Conservation (phyloP, 306 rosid genomes). For the Leucaena leucocephala region DNA sequence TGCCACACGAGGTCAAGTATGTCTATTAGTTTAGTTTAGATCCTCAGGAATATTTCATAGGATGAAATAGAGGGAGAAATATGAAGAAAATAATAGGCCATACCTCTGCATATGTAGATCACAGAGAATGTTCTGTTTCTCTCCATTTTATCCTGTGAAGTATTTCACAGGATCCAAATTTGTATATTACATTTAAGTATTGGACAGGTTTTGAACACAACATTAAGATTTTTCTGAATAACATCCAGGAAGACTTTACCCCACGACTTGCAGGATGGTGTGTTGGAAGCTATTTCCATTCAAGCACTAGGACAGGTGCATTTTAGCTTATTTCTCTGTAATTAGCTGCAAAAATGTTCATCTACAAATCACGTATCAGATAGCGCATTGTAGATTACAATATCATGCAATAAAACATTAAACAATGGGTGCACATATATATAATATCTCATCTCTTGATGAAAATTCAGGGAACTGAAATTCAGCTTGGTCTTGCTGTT, state of each 20-base stretch:
- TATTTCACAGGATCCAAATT: background rate
- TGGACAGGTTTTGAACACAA: slow-evolving; percentile 21
- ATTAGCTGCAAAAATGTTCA: background rate
- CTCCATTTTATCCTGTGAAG: background rate
- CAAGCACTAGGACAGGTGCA: slow-evolving; percentile 93
- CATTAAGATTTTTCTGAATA: slow-evolving; percentile 24
- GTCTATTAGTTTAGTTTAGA: background rate
- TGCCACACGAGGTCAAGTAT: slow-evolving; percentile 75
- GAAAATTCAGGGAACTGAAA: slow-evolving; percentile 80
- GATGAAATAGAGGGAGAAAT: background rate
- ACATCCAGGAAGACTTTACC: slow-evolving; percentile 69
- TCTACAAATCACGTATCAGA: background rate
- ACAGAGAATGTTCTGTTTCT: background rate
- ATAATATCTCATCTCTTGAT: slow-evolving; percentile 25
- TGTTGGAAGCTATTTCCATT: slow-evolving; percentile 74
- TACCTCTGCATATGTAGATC: background rate
- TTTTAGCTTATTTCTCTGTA: slow-evolving; percentile 22
- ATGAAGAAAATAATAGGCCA: background rate
- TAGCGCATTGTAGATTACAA: no score
- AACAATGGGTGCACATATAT: background rate
- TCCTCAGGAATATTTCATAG: background rate
- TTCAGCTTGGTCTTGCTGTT: slow-evolving; percentile 95
- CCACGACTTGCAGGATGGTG: slow-evolving; percentile 66
- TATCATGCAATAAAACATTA: background rate
- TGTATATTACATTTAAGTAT: background rate